Evolutionary conservation across 2,329 filamentous ascomycete genomes (phyloP).

Genomic region (Botrytis elliptica): DNA sequence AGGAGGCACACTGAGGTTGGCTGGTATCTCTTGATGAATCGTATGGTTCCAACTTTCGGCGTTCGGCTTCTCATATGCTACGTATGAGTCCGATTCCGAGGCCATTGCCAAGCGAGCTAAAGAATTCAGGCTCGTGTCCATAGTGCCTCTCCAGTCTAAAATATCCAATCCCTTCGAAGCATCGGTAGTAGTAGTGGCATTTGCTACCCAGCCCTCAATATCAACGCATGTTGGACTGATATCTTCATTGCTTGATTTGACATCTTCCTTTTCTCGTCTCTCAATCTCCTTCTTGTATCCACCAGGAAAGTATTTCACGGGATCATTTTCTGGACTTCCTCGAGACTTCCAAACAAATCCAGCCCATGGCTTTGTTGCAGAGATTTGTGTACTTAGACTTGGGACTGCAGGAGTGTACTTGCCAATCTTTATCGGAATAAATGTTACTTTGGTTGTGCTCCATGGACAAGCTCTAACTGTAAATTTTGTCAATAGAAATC

Average conservation of each 20-base stretch:
- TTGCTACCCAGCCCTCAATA: constrained; percentile 16
- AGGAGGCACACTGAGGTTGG: background rate
- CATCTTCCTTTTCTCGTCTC: background rate
- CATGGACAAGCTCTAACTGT: constrained; percentile 29
- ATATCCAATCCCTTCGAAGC: background rate
- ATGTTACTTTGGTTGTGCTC: constrained; percentile 9
- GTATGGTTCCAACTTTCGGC: background rate
- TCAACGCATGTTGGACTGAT: background rate
- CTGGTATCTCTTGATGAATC: background rate
- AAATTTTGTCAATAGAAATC: constrained; percentile 23
- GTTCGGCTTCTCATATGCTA: background rate
- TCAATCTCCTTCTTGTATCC: constrained; percentile 13
- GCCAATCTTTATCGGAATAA: constrained; percentile 10
- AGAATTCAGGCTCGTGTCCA: background rate
- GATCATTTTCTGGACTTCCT: constrained; percentile 24
- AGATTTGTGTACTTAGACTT: background rate
- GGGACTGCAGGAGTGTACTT: constrained; percentile 23
- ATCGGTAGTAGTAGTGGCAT: constrained; percentile 1
- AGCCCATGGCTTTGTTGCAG: constrained; percentile 14
- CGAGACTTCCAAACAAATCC: constrained; percentile 26
- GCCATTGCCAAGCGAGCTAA: constrained; percentile 8
- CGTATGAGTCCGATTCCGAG: background rate
- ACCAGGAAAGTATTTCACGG: constrained; percentile 18
- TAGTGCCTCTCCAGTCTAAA: background rate
- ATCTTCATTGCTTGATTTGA: background rate